Evolutionary conservation across 192 early-diverging fungal genomes (phyloP), one percentile per base, ranked within the genome.

Genomic region (Coemansia brasiliensis): DNA sequence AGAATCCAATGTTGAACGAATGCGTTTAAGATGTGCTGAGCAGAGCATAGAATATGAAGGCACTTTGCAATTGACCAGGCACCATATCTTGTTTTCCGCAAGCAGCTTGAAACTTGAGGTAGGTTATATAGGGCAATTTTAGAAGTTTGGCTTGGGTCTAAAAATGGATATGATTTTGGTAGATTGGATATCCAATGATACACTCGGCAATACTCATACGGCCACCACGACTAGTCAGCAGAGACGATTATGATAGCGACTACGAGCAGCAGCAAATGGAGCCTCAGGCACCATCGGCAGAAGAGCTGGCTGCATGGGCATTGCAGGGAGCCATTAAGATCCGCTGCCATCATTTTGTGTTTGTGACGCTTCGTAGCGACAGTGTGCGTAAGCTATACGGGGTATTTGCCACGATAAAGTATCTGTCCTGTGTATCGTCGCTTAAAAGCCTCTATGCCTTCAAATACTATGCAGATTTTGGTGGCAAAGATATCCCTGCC

Each of bases 181-280:
- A 44, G 92, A 83, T 94, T n/a, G 83, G 84, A 22, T 95, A 94
- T 63, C 88, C 93, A 15, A 83, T 90, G 39, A 88, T 97, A 20
- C 90, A 91, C 64, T 86, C 88, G 16, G 87, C 93, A 4, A 87
- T 55, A 16, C 66, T 79, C 2, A 24, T 57, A 27, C 68, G 69
- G 52, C 75, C 75, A 42, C 65, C 75, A 0, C 51, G 43, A 43
- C 25, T 65, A 22, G 10, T 42, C 13, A n/a, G 37, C 2, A 39
- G 26, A 38, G 22, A 48, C 37, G 39, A 39, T 43, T 22, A 39
- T 44, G 16, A 17, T 10, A 18, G 37, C 53, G 29, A 29, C 44
- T 39, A 38, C 20, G 12, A 41, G 27, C 27, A 29, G 27, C 27
- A 29, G 27, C 27, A 29, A 29, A 29, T 29, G 27, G 27, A 29